Conservation (phyloP, 768 basidiomycete genomes). For the Pleurotus eryngii region DNA sequence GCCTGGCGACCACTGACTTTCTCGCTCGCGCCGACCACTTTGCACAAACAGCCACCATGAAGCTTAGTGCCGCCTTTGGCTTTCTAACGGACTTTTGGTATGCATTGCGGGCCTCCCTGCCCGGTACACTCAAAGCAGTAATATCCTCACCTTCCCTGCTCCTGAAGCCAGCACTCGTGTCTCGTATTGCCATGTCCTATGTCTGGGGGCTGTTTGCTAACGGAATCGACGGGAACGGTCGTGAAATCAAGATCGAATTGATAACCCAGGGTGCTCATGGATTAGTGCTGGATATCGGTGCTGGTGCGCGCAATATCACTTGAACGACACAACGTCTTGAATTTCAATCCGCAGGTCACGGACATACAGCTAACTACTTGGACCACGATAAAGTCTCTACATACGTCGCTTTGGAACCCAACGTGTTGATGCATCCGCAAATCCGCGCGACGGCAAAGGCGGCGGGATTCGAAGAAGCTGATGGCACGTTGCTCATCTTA, state of each 20-base stretch:
- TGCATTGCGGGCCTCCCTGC: slow-evolving; percentile 28
- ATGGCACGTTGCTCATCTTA: slow-evolving; percentile 55
- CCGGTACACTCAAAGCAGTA: slow-evolving; percentile 26
- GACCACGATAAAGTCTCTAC: slow-evolving; percentile 49
- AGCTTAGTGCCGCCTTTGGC: slow-evolving; percentile 38
- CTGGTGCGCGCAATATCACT: slow-evolving; percentile 38
- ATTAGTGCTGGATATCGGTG: slow-evolving; percentile 64
- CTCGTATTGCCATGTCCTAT: slow-evolving; percentile 53
- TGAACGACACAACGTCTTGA: slow-evolving; percentile 4
- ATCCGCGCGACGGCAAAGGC: slow-evolving; percentile 47
- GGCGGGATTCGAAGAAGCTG: slow-evolving; percentile 50
- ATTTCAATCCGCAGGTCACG: slow-evolving; percentile 43
- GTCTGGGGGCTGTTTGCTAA: slow-evolving; percentile 54
- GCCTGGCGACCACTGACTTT: too few relatives aligned
- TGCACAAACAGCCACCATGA: slow-evolving; percentile 31
- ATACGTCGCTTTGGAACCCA: slow-evolving; percentile 76
- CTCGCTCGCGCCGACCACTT: too few relatives aligned
- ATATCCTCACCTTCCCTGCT: slow-evolving; percentile 40
- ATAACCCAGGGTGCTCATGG: slow-evolving; percentile 56
- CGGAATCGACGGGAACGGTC: slow-evolving; percentile 36
- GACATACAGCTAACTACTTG: slow-evolving; percentile 63
- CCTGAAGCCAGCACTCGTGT: slow-evolving; percentile 40
- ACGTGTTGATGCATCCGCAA: slow-evolving; percentile 50
- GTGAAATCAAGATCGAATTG: slow-evolving; percentile 39
- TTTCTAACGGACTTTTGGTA: slow-evolving; percentile 39